phyloP scores from a whole-genome alignment of 805 yeast genomes.

The Torulaspora delbrueckii region DNA sequence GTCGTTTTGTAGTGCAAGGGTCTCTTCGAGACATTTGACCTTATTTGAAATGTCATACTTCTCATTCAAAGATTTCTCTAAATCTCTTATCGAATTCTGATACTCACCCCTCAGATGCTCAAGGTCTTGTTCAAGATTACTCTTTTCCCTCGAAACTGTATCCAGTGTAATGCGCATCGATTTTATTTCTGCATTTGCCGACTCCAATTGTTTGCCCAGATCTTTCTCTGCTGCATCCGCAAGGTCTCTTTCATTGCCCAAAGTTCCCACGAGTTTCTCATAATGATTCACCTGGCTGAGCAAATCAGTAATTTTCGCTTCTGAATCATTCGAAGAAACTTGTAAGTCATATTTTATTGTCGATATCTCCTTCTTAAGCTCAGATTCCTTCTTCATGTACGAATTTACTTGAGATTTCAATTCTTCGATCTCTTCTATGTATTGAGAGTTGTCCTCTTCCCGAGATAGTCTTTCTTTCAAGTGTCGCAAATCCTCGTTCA shows the following conservation, averaged over 20 bases:
- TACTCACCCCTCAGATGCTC: conserved; percentile 41
- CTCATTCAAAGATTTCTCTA: conserved; percentile 19
- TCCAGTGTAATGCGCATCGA: conserved; percentile 55
- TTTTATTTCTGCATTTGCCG: conserved; percentile 48
- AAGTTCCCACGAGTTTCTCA: conserved; percentile 38
- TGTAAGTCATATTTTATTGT: conserved; percentile 57
- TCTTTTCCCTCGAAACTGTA: conserved; percentile 59
- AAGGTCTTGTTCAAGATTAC: conserved; percentile 50
- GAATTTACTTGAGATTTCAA: conserved; percentile 50
- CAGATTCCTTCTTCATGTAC: conserved; percentile 60
- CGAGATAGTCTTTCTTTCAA: conserved; percentile 43
- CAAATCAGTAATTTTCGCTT: conserved; percentile 37
- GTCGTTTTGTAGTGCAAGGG: conserved; percentile 29
- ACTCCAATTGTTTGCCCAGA: conserved; percentile 41
- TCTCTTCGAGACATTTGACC: conserved; percentile 28
- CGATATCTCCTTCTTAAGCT: conserved; percentile 58
- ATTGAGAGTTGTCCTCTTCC: conserved; percentile 42
- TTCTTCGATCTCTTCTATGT: conserved; percentile 47
- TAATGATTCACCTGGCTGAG: conserved; percentile 42
- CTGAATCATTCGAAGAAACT: conserved; percentile 41
- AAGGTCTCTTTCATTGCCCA: conserved; percentile 43
- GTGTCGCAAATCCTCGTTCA: conserved; percentile 54
- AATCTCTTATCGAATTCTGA: conserved; percentile 26
- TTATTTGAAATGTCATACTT: conserved; percentile 21
- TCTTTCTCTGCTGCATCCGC: conserved; percentile 42